Evolutionary conservation across 306 rosid species (phyloP).

Genomic region (apple (Malus domestica)): DNA sequence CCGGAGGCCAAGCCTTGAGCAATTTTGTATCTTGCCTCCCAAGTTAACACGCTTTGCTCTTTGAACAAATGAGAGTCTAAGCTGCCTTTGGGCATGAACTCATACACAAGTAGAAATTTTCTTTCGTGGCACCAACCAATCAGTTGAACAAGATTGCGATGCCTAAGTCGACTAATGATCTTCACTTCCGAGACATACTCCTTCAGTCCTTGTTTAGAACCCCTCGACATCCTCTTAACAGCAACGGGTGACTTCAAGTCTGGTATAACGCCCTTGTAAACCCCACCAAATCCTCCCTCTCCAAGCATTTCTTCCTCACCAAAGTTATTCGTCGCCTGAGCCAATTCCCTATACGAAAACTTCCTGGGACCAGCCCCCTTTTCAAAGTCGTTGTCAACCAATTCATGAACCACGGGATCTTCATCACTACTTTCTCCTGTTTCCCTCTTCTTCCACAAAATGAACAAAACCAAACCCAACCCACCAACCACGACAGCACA

Average conservation of each 20-base stretch:
- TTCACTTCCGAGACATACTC: slow-evolving; percentile 33
- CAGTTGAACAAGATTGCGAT: slow-evolving; percentile 28
- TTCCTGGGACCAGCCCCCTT: neutral
- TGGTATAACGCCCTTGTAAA: slow-evolving; percentile 27
- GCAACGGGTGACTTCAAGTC: slow-evolving; percentile 26
- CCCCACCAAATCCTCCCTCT: neutral
- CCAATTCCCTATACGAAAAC: neutral
- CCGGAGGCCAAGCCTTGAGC: slow-evolving; percentile 10
- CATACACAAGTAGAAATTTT: slow-evolving; percentile 11
- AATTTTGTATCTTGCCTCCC: slow-evolving; percentile 22
- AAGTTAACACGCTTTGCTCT: slow-evolving; percentile 4
- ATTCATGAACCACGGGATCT: neutral
- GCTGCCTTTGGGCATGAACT: slow-evolving; percentile 29
- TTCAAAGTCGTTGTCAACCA: neutral
- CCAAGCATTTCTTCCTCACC: slow-evolving; percentile 30
- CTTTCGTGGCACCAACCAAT: slow-evolving; percentile 37
- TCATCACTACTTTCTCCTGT: slow-evolving; percentile 2
- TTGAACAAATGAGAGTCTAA: slow-evolving; percentile 11
- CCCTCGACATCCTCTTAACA: slow-evolving; percentile 27
- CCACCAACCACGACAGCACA: neutral
- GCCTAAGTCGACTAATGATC: slow-evolving; percentile 30
- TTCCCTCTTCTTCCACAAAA: slow-evolving; percentile 11
- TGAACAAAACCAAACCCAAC: neutral
- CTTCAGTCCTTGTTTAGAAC: slow-evolving; percentile 23
- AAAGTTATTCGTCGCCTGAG: slow-evolving; percentile 30